A percentile compares a stretch with the other conserved stretches of the same genome.
Evolutionary conservation across 208 protist genomes (phyloP).

Genomic region (Trichomonas vaginalis): DNA sequence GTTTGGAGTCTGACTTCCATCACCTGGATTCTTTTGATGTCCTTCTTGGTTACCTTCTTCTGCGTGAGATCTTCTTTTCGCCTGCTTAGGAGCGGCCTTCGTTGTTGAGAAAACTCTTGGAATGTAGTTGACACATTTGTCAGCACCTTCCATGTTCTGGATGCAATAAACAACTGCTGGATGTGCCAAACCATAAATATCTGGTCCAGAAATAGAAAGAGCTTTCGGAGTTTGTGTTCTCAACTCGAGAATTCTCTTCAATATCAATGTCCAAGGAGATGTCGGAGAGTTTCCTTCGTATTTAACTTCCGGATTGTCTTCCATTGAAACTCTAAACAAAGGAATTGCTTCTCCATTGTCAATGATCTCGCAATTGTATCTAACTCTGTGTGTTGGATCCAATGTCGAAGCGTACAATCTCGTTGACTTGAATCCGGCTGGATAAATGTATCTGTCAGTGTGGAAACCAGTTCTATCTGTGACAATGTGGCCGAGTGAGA

Average conservation of each 20-base stretch:
- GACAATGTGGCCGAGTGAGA: not conserved
- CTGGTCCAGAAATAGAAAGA: not conserved
- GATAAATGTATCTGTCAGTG: not conserved
- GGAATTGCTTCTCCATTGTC: not conserved
- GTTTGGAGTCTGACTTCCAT: not conserved
- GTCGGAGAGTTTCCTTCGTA: constrained; percentile 17
- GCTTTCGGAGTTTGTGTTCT: not conserved
- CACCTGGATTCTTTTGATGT: not conserved
- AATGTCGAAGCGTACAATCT: not conserved
- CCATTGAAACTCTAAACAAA: not conserved
- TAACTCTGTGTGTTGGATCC: not conserved
- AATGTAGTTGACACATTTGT: constrained; percentile 7
- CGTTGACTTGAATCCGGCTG: not conserved
- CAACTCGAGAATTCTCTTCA: not conserved
- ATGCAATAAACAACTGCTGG: not conserved
- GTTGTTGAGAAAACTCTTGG: not conserved
- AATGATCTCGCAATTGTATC: not conserved
- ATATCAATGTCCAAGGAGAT: not conserved
- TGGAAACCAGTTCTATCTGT: not conserved
- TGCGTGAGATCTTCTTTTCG: not conserved
- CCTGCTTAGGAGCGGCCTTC: not conserved
- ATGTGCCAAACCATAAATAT: not conserved
- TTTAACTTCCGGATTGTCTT: not conserved
- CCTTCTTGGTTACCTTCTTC: not conserved
- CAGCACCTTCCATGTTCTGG: not conserved